Base-by-base conservation (phyloP, 2,329 filamentous ascomycete species). In the Calycina marina region DNA sequence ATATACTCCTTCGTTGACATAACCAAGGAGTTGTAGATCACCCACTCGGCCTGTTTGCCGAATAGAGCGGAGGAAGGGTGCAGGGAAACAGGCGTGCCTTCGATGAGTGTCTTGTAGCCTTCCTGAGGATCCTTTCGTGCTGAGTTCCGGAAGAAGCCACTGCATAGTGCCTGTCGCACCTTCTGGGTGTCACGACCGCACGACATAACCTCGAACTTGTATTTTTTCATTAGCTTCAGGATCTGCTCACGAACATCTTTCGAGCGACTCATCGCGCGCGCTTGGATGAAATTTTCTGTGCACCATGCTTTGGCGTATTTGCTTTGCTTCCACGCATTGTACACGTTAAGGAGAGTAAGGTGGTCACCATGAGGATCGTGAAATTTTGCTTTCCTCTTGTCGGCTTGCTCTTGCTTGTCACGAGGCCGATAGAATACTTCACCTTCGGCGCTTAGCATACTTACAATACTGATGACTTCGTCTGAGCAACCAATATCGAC, bases 1-100 rank as follows among this genome's bases (percentile, higher is more conserved):
- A 98, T 96, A 57, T 96, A 98, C 60, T 98, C 90, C 60, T 93
- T 88, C 14, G 81, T 92, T 14, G 90, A 98, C 47, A 96, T 67
- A 5, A 96, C 83, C 13, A 98, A 64, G 32, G 74, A 77, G 51
- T 94, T 78, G 54, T 93, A 98, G 34, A 98, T 82, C 18, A 96
- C 90, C 67, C 92, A 92, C 58, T 98, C 90, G 1, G 86, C 80
- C 38, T 88, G 82, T 58, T 96, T 96, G 32, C 90, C 90, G 49
- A 96, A 98, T 10, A 98, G 62, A 6, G 88, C 82, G 6, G 82
- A 92, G 40, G 73, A 80, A 0, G 90, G 90, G 57, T 98, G 92
- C 57, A 98, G 69, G 55, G 92, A 93, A 1, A 98, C 88, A 0
- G 86, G 84, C 2, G 88, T 96, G 22, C 84, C 80, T 60, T 98